Evolutionary conservation across 352 stramenopile genomes (phyloP).

Genomic region (Globisporangium alternatum): DNA sequence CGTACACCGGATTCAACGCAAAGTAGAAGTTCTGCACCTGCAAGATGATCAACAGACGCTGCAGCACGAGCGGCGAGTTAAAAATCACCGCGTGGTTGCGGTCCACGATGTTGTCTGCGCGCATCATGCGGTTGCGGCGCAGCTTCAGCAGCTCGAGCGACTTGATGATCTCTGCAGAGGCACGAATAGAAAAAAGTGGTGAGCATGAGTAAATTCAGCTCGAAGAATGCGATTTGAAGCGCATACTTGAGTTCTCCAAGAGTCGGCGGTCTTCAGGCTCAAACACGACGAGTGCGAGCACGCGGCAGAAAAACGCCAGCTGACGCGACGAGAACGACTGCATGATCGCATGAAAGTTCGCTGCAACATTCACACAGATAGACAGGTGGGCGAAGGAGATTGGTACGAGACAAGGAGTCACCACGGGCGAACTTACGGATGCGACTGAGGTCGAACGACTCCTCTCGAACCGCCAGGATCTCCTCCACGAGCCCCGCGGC

Average conservation of each 20-base stretch:
- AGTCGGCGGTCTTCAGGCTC: slow-evolving; percentile 93
- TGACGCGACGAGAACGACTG: slow-evolving; percentile 88
- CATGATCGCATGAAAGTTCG: slow-evolving; percentile 90
- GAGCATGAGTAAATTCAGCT: background rate
- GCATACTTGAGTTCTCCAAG: slow-evolving; percentile 86
- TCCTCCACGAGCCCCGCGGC: slow-evolving; percentile 91
- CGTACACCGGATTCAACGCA: slow-evolving; percentile 74
- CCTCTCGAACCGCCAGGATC: slow-evolving; percentile 86
- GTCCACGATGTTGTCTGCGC: slow-evolving; percentile 86
- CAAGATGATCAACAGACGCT: slow-evolving; percentile 66
- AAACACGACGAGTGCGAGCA: slow-evolving; percentile 94
- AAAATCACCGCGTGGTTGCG: slow-evolving; percentile 94
- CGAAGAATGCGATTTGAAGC: background rate
- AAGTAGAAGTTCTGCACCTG: slow-evolving; percentile 88
- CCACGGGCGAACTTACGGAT: slow-evolving; percentile 49
- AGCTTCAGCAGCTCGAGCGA: slow-evolving; percentile 91
- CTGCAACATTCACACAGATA: slow-evolving; percentile 32
- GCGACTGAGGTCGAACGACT: slow-evolving; percentile 73
- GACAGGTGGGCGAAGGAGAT: background rate
- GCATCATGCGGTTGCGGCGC: slow-evolving; percentile 72
- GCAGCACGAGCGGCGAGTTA: slow-evolving; percentile 70
- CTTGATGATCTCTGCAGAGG: slow-evolving; percentile 86
- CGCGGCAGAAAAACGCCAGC: slow-evolving; percentile 94
- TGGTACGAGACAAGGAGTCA: background rate
- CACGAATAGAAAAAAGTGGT: background rate